Conservation (phyloP, 2,329 filamentous ascomycete species). For the Phyllosticta citrichinensis region DNA sequence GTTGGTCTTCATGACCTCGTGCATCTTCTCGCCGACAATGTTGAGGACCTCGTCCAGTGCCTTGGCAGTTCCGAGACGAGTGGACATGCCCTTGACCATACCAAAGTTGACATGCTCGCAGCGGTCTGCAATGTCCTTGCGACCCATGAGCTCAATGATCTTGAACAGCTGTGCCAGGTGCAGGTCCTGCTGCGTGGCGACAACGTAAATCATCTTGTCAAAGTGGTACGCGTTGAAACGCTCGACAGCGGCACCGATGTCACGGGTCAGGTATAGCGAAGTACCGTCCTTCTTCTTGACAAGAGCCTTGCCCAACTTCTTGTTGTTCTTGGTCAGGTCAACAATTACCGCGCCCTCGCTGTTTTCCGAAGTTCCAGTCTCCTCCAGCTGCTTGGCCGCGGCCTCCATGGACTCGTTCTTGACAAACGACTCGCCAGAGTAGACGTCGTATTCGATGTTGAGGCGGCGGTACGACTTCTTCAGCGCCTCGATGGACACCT, state of each 20-base stretch:
- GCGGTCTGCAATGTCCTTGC: conserved; percentile 47
- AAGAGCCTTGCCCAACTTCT: conserved; percentile 58
- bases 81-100: conserved; percentile 57
- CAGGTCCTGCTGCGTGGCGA: conserved; percentile 54
- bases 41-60: conserved; percentile 40
- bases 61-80: conserved; percentile 45
- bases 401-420: conserved; percentile 51
- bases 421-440: conserved; percentile 60
- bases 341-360: conserved; percentile 58
- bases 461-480: conserved; percentile 53
- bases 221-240: conserved; percentile 52
- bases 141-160: conserved; percentile 51
- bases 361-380: conserved; percentile 51
- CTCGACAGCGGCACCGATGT: conserved; percentile 57
- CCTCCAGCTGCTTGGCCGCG: conserved; percentile 49
- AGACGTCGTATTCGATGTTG: conserved; percentile 56
- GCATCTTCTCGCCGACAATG: conserved; percentile 81
- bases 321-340: conserved; percentile 59
- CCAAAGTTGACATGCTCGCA: conserved; percentile 58
- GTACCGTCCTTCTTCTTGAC: conserved; percentile 59
- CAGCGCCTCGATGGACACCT: conserved; percentile 55
- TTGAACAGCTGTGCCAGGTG: conserved; percentile 57
- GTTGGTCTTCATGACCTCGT: conserved; percentile 92
- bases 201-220: conserved; percentile 60
- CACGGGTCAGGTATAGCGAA: conserved; percentile 58